phyloP scores from a whole-genome alignment of 2,329 filamentous ascomycete species.

The Pseudogymnoascus sp. region DNA sequence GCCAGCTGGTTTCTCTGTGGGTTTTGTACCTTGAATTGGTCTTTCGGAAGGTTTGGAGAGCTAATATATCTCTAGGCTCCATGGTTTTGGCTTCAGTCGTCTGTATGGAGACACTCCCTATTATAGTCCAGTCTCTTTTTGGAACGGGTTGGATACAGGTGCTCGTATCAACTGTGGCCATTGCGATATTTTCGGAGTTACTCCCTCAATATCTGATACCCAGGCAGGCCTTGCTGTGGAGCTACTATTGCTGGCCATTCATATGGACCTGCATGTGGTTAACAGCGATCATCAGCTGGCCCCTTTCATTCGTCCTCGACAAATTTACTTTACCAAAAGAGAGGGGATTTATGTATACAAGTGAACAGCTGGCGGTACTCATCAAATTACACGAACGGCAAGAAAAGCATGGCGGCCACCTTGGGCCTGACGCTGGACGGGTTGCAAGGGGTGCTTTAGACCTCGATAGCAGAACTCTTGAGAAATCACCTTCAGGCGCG shows the following conservation, averaged over 20 bases:
- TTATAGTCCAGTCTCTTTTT: conserved; percentile 19
- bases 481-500: background rate
- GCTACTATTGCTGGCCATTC: conserved; percentile 21
- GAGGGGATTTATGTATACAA: conserved; percentile 15
- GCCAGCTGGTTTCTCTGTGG: conserved; percentile 24
- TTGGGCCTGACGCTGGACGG: conserved; percentile 17
- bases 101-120: conserved; percentile 20
- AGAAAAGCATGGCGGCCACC: conserved; percentile 18
- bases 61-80: conserved; percentile 17
- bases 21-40: background rate
- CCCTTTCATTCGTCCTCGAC: conserved; percentile 20
- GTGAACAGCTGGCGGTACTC: conserved; percentile 17
- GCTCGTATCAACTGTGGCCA: conserved; percentile 19
- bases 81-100: conserved; percentile 20
- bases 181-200: conserved; percentile 22
- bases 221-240: conserved; percentile 17
- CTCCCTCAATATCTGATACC: conserved; percentile 23
- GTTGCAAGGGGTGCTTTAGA: conserved; percentile 22
- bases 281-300: conserved; percentile 19
- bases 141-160: conserved; percentile 17
- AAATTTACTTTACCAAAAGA: conserved; percentile 8
- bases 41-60: background rate
- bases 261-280: conserved; percentile 23
- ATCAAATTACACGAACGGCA: conserved; percentile 20
- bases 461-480: conserved; percentile 17